Percentiles rank a stretch among this genome's conserved stretches.
Evolutionary conservation across 1,139 yeast genomes (phyloP).

Genomic region (Candida anutae): DNA sequence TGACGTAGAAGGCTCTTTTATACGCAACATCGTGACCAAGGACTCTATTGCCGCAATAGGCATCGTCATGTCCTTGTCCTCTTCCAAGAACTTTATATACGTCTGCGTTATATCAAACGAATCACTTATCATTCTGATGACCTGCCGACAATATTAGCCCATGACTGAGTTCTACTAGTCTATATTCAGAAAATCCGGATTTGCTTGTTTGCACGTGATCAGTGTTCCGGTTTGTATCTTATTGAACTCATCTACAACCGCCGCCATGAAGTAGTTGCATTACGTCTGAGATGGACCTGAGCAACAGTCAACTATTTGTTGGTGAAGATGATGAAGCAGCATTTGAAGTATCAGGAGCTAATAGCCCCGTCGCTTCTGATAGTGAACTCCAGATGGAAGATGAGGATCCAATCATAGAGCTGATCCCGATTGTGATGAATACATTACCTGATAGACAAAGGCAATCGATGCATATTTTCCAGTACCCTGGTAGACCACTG

Average conservation of each 20-base stretch:
- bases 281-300: too few relatives aligned
- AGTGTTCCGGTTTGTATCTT: too few relatives aligned
- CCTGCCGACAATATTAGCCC: too few relatives aligned
- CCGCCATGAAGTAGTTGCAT: too few relatives aligned
- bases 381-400: conserved; percentile 14
- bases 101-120: conserved; percentile 75
- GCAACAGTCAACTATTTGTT: conserved; percentile 7
- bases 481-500: conserved; percentile 67
- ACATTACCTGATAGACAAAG: conserved; percentile 14
- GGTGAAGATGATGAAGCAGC: conserved; percentile 8
- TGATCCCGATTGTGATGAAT: conserved; percentile 55
- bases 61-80: conserved; percentile 95
- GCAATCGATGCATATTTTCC: conserved; percentile 37
- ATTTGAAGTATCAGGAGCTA: neutral
- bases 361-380: neutral
- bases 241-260: too few relatives aligned
- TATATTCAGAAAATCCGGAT: too few relatives aligned
- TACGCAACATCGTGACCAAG: conserved; percentile 70
- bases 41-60: conserved; percentile 98
- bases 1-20: conserved; percentile 85
- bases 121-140: conserved; percentile 11
- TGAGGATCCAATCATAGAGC: conserved; percentile 73
- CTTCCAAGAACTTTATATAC: conserved; percentile 70
- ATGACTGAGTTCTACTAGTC: too few relatives aligned
- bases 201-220: too few relatives aligned